Evolutionary conservation across 2,329 filamentous ascomycete genomes (phyloP).

Genomic region (Trichoderma lentiforme): DNA sequence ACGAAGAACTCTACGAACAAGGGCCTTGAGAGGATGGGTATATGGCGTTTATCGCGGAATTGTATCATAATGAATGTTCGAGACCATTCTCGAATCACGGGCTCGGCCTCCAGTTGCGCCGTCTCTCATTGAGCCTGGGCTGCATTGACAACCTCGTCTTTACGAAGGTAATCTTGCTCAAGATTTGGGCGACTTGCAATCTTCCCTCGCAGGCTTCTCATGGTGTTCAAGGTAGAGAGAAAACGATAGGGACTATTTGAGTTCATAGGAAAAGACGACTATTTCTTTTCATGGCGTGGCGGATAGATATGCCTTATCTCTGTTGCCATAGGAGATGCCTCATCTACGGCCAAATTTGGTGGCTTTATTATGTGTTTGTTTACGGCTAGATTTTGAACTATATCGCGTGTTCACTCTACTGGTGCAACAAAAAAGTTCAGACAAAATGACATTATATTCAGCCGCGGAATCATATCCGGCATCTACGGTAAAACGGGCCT

Average conservation of each 20-base stretch:
- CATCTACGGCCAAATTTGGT: neutral
- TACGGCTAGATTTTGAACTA: neutral
- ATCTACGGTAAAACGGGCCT: neutral
- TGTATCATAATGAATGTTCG: neutral
- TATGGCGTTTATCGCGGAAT: neutral
- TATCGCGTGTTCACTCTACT: neutral
- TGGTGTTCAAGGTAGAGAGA: neutral
- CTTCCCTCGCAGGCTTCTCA: neutral
- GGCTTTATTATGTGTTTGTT: neutral
- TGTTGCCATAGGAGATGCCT: neutral
- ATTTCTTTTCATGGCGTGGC: neutral
- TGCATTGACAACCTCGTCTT: neutral
- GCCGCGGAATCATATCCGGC: neutral
- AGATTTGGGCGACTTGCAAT: neutral
- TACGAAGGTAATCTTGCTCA: neutral
- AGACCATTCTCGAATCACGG: neutral
- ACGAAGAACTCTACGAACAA: constrained; percentile 35
- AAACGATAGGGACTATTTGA: neutral
- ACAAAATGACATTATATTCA: neutral
- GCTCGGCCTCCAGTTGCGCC: neutral
- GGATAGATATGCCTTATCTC: neutral
- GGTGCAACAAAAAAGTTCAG: neutral
- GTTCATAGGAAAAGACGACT: neutral
- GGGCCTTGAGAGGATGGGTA: neutral
- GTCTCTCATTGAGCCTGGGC: neutral